A percentile compares a stretch with the other conserved stretches of the same genome.
Evolutionary conservation across 805 yeast genomes (phyloP).

Genomic region (Candida loeiensis): DNA sequence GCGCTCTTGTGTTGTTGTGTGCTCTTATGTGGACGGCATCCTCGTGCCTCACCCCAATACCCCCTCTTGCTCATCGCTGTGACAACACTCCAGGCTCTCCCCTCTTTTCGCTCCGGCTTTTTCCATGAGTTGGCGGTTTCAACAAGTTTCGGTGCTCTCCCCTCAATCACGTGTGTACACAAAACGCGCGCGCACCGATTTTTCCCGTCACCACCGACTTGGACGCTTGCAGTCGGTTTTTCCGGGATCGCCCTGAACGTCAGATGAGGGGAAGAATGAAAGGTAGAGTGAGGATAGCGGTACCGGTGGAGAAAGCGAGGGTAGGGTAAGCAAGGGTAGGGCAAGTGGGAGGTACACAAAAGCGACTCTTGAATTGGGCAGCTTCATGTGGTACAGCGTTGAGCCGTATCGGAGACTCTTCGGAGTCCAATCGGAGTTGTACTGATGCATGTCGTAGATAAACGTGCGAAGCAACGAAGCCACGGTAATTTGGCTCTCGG

Average conservation of each 20-base stretch:
- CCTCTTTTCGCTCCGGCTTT: constrained; percentile 4
- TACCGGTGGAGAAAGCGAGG: not conserved
- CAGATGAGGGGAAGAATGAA: not conserved
- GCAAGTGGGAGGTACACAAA: no score
- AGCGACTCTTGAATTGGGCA: no score
- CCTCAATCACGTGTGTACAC: not conserved
- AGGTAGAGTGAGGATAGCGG: not conserved
- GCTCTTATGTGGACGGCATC: not conserved
- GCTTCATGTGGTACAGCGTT: no score
- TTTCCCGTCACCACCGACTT: constrained; percentile 1
- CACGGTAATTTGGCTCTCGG: no score
- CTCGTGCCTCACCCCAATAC: not conserved
- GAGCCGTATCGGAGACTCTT: no score
- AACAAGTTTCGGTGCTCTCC: not conserved
- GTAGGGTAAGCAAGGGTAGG: no score
- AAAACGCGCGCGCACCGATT: not conserved
- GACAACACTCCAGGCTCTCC: not conserved
- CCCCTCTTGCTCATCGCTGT: not conserved
- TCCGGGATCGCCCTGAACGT: not conserved
- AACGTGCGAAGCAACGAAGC: no score
- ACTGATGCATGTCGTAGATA: no score
- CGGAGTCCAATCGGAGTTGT: no score
- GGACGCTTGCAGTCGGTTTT: not conserved
- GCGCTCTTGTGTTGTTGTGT: no score
- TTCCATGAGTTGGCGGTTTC: not conserved